Percentiles rank a stretch among this genome's conserved stretches.
phyloP scores from a whole-genome alignment of 2,329 filamentous ascomycete genomes.

The Aspergillus flavus region DNA sequence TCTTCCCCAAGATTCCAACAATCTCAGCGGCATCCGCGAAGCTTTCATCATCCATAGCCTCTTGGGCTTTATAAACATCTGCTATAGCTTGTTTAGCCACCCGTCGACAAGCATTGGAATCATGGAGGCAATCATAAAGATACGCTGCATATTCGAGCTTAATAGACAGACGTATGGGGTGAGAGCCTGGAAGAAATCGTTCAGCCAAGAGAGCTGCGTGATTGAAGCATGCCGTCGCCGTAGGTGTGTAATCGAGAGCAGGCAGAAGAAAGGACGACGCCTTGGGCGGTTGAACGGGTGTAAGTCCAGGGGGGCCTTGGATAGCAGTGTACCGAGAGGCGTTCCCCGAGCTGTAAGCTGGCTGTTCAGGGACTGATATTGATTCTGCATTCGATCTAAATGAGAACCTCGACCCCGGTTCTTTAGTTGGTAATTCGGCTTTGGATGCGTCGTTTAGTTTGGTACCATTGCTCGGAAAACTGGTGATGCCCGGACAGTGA shows the following conservation, averaged over 20 bases:
- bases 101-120: constrained; percentile 72
- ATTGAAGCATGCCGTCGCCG: constrained; percentile 78
- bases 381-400: constrained; percentile 22
- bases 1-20: constrained; percentile 80
- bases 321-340: constrained; percentile 13
- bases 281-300: constrained; percentile 32
- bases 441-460: constrained; percentile 33
- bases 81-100: constrained; percentile 81
- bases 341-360: neutral
- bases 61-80: constrained; percentile 86
- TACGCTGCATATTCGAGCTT: constrained; percentile 93
- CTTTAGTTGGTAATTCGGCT: constrained; percentile 23
- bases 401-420: constrained; percentile 19
- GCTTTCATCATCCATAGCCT: constrained; percentile 93
- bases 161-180: constrained; percentile 84
- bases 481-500: constrained; percentile 59
- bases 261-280: constrained; percentile 76
- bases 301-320: constrained; percentile 41
- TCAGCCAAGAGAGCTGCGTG: constrained; percentile 77
- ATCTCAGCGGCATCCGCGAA: constrained; percentile 90
- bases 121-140: constrained; percentile 88
- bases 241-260: constrained; percentile 76
- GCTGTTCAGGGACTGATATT: constrained; percentile 14
- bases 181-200: constrained; percentile 76
- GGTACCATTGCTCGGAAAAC: constrained; percentile 31